Evolutionary conservation across 2,329 filamentous ascomycete species (phyloP).

Genomic region (Thielaviopsis euricoi): DNA sequence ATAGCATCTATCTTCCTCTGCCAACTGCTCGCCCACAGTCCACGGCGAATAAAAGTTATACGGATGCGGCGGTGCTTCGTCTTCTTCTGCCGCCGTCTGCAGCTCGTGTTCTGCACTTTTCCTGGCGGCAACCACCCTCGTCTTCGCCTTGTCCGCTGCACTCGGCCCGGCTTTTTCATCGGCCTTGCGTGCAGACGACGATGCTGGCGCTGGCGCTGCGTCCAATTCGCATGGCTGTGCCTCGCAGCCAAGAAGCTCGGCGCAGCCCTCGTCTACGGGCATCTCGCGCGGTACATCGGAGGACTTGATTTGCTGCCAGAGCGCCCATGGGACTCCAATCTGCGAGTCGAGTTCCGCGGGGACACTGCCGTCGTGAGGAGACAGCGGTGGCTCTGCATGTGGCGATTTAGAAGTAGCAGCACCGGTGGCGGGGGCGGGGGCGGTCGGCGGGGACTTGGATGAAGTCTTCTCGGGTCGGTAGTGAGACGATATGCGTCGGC

Average conservation of each 20-base stretch:
- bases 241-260: slow-evolving; percentile 1
- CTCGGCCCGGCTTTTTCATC: neutral
- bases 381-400: too few species aligned
- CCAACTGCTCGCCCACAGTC: neutral
- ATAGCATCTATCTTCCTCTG: neutral
- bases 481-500: neutral
- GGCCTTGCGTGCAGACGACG: neutral
- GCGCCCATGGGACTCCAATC: neutral
- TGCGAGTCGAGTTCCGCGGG: neutral
- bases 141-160: neutral
- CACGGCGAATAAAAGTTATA: slow-evolving; percentile 11
- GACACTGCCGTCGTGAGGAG: too few species aligned
- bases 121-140: neutral
- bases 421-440: too few species aligned
- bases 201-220: neutral
- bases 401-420: too few species aligned
- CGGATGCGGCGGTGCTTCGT: slow-evolving; percentile 1
- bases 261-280: neutral
- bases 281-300: slow-evolving; percentile 1
- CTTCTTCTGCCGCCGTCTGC: neutral
- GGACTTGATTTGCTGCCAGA: neutral
- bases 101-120: neutral
- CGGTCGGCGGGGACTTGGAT: neutral
- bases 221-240: slow-evolving; percentile 4
- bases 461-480: neutral